phyloP scores from a whole-genome alignment of 768 basidiomycete genomes.

The Agaricus sinodeliciosus region DNA sequence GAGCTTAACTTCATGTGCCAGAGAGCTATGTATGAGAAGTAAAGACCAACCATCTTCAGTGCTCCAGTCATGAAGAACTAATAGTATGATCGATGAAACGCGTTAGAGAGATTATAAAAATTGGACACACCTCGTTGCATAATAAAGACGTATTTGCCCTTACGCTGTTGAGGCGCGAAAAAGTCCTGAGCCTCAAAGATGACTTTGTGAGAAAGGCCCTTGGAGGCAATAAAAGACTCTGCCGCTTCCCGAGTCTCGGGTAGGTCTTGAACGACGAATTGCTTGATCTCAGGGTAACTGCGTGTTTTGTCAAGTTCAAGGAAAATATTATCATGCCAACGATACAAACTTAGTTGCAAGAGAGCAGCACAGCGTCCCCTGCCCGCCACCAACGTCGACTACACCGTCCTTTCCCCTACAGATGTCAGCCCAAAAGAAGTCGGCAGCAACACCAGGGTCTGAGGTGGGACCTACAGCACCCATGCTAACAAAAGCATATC shows the following conservation, averaged over 20 bases:
- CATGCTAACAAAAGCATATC: constrained; percentile 18
- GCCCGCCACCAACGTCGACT: constrained; percentile 34
- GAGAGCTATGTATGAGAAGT: neutral
- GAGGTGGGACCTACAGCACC: constrained; percentile 31
- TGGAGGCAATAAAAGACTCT: constrained; percentile 26
- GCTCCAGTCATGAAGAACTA: constrained; percentile 33
- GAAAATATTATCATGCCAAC: neutral
- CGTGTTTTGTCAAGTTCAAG: neutral
- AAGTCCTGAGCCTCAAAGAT: constrained; percentile 33
- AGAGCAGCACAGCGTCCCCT: constrained; percentile 32
- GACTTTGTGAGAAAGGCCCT: constrained; percentile 24
- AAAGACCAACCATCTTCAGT: constrained; percentile 22
- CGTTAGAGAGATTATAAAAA: neutral
- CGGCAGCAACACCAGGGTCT: constrained; percentile 30
- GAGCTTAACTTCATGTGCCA: neutral
- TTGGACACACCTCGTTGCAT: constrained; percentile 27
- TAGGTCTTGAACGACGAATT: constrained; percentile 31
- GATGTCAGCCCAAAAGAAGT: constrained; percentile 31
- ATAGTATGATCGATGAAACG: too few species aligned
- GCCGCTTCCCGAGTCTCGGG: constrained; percentile 28
- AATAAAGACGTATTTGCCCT: constrained; percentile 31
- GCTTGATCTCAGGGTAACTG: constrained; percentile 31
- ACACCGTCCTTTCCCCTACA: constrained; percentile 29
- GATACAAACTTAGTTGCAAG: constrained; percentile 26
- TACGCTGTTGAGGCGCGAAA: constrained; percentile 33